Conservation (phyloP, 176 grass and related monocot species). For the Oryza glumipatula region DNA sequence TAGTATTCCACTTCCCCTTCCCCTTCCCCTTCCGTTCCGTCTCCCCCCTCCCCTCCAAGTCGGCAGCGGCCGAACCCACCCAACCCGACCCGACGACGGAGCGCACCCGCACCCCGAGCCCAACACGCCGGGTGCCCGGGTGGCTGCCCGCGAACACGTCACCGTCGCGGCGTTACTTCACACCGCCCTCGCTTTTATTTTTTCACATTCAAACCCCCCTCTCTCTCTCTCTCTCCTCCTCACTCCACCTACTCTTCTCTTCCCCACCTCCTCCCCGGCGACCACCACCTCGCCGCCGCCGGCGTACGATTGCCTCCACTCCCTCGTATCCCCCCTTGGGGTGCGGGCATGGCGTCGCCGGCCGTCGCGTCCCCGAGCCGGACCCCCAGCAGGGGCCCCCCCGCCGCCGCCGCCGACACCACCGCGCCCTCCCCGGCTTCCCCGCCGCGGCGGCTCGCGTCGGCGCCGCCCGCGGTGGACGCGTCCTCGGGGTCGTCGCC, state of each 20-base stretch:
- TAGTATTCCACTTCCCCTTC: neutral
- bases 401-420: neutral
- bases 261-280: conserved; percentile 30
- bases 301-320: neutral
- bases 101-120: neutral
- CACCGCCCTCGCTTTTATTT: conserved; percentile 40
- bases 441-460: conserved; percentile 48
- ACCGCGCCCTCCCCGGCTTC: conserved; percentile 44
- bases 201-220: conserved; percentile 37
- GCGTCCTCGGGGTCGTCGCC: conserved; percentile 41
- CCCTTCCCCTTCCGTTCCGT: neutral
- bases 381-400: neutral
- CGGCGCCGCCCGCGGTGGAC: conserved; percentile 37
- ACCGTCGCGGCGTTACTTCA: conserved; percentile 27
- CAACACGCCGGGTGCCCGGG: neutral
- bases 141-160: conserved; percentile 34
- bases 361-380: conserved; percentile 38
- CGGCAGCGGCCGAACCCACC: conserved; percentile 22
- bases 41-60: neutral
- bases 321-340: neutral
- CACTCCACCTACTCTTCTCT: conserved; percentile 46
- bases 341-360: conserved; percentile 36
- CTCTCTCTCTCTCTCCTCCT: too few relatives aligned
- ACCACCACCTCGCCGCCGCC: neutral
- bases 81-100: neutral